Evolutionary conservation across 129 eudicot species (phyloP).

Genomic region (Apium graveolens): DNA sequence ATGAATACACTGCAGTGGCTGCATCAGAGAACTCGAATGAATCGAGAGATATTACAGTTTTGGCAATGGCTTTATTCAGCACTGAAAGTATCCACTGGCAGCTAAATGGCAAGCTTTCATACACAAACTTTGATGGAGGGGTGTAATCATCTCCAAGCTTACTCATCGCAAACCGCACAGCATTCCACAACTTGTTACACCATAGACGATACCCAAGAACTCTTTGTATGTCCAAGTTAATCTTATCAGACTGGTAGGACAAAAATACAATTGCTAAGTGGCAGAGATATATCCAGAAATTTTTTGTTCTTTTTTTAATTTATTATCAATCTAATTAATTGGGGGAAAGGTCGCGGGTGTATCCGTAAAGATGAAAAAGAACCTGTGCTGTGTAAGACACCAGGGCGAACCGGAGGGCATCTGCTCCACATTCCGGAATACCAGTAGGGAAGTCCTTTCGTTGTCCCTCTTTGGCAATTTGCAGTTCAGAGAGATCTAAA

Average conservation of each 20-base stretch:
- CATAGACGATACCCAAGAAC: slow-evolving; percentile 88
- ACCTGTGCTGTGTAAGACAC: slow-evolving; percentile 99
- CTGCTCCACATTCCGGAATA: slow-evolving; percentile 93
- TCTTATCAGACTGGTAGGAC: slow-evolving; percentile 74
- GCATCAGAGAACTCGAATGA: slow-evolving; percentile 85
- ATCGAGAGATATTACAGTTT: slow-evolving; percentile 60
- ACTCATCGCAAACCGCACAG: slow-evolving; percentile 81
- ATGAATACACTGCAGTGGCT: slow-evolving; percentile 69
- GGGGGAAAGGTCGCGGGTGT: background rate
- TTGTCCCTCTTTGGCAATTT: slow-evolving; percentile 80
- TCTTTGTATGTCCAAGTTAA: slow-evolving; percentile 81
- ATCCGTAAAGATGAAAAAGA: background rate
- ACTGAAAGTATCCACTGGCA: slow-evolving; percentile 95
- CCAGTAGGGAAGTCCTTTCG: slow-evolving; percentile 83
- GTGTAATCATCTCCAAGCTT: slow-evolving; percentile 81
- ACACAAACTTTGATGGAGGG: slow-evolving; percentile 51
- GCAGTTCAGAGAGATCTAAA: slow-evolving; percentile 63
- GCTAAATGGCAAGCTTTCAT: slow-evolving; percentile 55
- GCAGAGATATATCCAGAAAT: background rate
- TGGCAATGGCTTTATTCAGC: slow-evolving; percentile 64
- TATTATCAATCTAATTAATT: background rate
- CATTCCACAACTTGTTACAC: slow-evolving; percentile 97
- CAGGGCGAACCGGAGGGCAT: slow-evolving; percentile 93
- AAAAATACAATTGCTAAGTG: slow-evolving; percentile 10
- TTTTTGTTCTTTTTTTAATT: background rate